phyloP scores from a whole-genome alignment of 768 basidiomycete species.

The Suillus alpinus region DNA sequence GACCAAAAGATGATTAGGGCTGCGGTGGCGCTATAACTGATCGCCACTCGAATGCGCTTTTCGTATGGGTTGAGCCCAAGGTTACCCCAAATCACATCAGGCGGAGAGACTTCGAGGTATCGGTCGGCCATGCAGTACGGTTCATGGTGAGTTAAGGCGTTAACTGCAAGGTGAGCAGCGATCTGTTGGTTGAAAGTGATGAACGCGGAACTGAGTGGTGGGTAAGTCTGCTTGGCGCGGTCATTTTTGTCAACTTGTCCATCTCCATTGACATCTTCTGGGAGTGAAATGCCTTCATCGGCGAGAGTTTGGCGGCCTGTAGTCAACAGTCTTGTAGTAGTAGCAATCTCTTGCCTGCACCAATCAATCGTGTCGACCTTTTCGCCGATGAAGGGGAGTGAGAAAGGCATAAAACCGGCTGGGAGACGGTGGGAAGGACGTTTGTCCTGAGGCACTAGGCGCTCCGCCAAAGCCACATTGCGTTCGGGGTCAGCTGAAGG shows the following conservation, averaged over 20 bases:
- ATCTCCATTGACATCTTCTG: slow-evolving; percentile 23
- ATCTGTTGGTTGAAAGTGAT: slow-evolving; percentile 92
- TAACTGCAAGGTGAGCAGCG: slow-evolving; percentile 83
- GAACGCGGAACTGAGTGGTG: slow-evolving; percentile 71
- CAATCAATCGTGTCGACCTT: slow-evolving; percentile 95
- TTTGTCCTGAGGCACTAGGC: slow-evolving; percentile 64
- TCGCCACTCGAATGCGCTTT: slow-evolving; percentile 57
- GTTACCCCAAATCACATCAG: slow-evolving; percentile 92
- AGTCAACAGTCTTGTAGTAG: slow-evolving; percentile 51
- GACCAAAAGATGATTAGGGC: slow-evolving; percentile 87
- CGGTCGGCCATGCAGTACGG: slow-evolving; percentile 79
- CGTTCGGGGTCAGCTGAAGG: slow-evolving; percentile 27
- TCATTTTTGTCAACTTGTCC: slow-evolving; percentile 12
- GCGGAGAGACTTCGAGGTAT: slow-evolving; percentile 80
- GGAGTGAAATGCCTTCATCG: slow-evolving; percentile 12
- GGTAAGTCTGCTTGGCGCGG: slow-evolving; percentile 39
- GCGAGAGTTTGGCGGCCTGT: slow-evolving; percentile 39
- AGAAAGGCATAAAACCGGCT: slow-evolving; percentile 49
- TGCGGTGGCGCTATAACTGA: slow-evolving; percentile 74
- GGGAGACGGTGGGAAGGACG: slow-evolving; percentile 79
- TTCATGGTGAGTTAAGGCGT: slow-evolving; percentile 73
- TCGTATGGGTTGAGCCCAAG: slow-evolving; percentile 89
- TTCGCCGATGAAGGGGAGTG: slow-evolving; percentile 68
- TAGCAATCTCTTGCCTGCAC: slow-evolving; percentile 71
- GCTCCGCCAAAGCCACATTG: slow-evolving; percentile 38